Evolutionary conservation across 2,329 filamentous ascomycete genomes (phyloP).

Genomic region (Atkinsonella texensis): DNA sequence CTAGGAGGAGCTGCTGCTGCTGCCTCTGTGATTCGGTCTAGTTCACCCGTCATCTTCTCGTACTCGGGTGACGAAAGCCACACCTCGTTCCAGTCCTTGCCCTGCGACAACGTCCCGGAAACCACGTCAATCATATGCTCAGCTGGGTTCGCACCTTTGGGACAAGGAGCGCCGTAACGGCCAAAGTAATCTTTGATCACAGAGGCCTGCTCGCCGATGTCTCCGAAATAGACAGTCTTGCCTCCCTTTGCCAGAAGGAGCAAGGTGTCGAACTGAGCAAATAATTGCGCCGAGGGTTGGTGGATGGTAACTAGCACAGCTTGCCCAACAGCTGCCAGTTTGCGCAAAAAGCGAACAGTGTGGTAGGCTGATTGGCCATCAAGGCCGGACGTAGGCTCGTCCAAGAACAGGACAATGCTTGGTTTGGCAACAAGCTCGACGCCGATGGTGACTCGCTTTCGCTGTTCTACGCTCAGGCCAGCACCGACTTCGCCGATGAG

Average conservation of each 20-base stretch:
- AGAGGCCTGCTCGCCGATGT: slow-evolving; percentile 44
- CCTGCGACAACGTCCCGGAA: slow-evolving; percentile 34
- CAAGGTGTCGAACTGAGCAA: slow-evolving; percentile 54
- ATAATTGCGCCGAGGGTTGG: slow-evolving; percentile 55
- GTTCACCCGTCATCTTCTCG: slow-evolving; percentile 43
- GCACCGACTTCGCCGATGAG: slow-evolving; percentile 38
- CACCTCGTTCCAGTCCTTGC: slow-evolving; percentile 53
- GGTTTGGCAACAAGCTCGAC: slow-evolving; percentile 52
- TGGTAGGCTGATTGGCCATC: slow-evolving; percentile 58
- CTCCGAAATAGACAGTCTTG: slow-evolving; percentile 55
- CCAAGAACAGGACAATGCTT: slow-evolving; percentile 46
- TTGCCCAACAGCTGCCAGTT: slow-evolving; percentile 53
- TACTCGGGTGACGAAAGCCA: slow-evolving; percentile 56
- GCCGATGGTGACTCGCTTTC: slow-evolving; percentile 46
- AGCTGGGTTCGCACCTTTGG: slow-evolving; percentile 53
- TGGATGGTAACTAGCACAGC: slow-evolving; percentile 60
- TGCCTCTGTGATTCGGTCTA: slow-evolving; percentile 47
- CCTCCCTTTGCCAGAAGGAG: slow-evolving; percentile 54
- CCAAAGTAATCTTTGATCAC: slow-evolving; percentile 54
- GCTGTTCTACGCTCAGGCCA: slow-evolving; percentile 39
- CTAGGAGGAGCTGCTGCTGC: slow-evolving; percentile 33
- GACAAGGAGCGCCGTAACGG: slow-evolving; percentile 50
- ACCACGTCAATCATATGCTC: slow-evolving; percentile 62
- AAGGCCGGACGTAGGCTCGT: slow-evolving; percentile 52
- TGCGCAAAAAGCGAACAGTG: slow-evolving; percentile 52